Percentiles rank a stretch among this genome's conserved stretches.
phyloP scores from a whole-genome alignment of 768 basidiomycete genomes.

The Mycena vulgaris region DNA sequence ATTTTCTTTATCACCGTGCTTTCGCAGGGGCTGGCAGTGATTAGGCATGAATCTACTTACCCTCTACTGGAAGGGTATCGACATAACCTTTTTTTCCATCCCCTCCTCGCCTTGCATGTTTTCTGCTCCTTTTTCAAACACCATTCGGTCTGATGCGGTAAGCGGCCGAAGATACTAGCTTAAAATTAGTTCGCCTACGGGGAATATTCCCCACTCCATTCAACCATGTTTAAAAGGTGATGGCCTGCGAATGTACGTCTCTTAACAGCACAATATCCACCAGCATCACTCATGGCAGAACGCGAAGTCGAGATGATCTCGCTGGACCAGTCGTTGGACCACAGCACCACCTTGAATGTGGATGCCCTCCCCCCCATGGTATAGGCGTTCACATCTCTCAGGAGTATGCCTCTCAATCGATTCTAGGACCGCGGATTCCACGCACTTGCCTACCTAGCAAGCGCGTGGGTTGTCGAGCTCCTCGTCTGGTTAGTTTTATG shows the following conservation, averaged over 20 bases:
- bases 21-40: too few species aligned
- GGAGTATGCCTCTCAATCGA: not conserved
- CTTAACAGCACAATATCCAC: not conserved
- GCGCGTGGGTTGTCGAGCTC: constrained; percentile 46
- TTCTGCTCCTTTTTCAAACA: too few species aligned
- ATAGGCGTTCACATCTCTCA: not conserved
- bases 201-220: not conserved
- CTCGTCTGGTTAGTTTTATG: constrained; percentile 42
- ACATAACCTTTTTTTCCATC: too few species aligned
- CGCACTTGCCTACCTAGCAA: constrained; percentile 37
- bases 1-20: too few species aligned
- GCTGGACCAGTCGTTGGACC: not conserved
- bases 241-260: not conserved
- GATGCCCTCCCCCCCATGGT: constrained; percentile 6
- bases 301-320: not conserved
- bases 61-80: too few species aligned
- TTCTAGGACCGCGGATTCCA: constrained; percentile 31
- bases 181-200: constrained; percentile 14
- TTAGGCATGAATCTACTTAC: too few species aligned
- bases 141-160: not conserved
- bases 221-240: not conserved
- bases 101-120: too few species aligned
- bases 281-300: not conserved
- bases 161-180: not conserved
- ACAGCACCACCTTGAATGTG: not conserved